These are phyloP conservation scores for Euptelea pleiosperma DNA, from an alignment of 164 flowering plant genomes.

Conservation along the genomic window DNA sequence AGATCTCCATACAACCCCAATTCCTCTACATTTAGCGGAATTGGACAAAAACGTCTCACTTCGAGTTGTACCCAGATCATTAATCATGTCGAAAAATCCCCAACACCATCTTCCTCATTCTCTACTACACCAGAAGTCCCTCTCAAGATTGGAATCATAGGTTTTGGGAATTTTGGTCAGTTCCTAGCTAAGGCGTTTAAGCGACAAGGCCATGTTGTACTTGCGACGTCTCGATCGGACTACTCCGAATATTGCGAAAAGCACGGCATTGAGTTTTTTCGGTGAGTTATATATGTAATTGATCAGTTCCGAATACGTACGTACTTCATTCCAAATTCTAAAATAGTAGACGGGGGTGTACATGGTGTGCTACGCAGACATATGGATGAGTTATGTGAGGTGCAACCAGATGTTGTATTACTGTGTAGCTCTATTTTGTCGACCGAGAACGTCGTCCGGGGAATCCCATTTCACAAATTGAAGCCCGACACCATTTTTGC, in stretches of 20 bases:
- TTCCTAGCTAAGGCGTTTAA: conserved; percentile 28
- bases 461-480: conserved; percentile 33
- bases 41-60: conserved; percentile 1
- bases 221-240: conserved; percentile 32
- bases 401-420: conserved; percentile 32
- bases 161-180: conserved; percentile 37
- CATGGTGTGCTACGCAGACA: too few relatives aligned
- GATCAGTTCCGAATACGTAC: too few relatives aligned
- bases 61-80: conserved; percentile 11
- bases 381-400: conserved; percentile 27
- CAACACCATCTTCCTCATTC: background rate
- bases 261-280: conserved; percentile 20
- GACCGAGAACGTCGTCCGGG: conserved; percentile 25
- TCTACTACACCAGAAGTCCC: background rate
- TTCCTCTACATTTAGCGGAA: background rate
- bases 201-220: conserved; percentile 29
- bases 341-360: too few relatives aligned
- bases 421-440: conserved; percentile 35
- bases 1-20: background rate
- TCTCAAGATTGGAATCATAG: conserved; percentile 25
- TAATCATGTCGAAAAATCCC: conserved; percentile 5
- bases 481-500: conserved; percentile 32
- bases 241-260: conserved; percentile 24
- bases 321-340: too few relatives aligned
- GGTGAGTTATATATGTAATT: too few relatives aligned